A percentile compares a stretch with the other conserved stretches of the same genome.
Conservation (phyloP, 495 filamentous ascomycete genomes). For the Talaromyces stipitatus region DNA sequence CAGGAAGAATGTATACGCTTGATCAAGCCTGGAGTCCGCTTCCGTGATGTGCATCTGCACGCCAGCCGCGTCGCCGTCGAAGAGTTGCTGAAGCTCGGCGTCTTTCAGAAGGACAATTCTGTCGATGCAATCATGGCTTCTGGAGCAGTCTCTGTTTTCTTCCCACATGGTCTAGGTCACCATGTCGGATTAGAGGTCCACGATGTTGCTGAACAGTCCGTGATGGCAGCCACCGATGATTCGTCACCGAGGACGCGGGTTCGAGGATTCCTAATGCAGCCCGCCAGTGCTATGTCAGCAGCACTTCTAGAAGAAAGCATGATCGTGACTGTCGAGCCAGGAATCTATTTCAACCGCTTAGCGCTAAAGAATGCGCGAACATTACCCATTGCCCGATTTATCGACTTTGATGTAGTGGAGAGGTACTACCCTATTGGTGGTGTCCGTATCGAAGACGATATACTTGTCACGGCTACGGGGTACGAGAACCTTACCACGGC, state of each 20-base stretch:
- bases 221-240: slow-evolving; percentile 28
- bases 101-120: slow-evolving; percentile 44
- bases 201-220: slow-evolving; percentile 55
- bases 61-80: slow-evolving; percentile 65
- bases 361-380: slow-evolving; percentile 74
- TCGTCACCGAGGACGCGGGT: slow-evolving; percentile 9
- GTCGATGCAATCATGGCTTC: slow-evolving; percentile 56
- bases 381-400: slow-evolving; percentile 56
- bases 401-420: slow-evolving; percentile 63
- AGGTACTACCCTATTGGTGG: slow-evolving; percentile 75
- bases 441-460: slow-evolving; percentile 87
- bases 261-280: slow-evolving; percentile 7
- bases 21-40: slow-evolving; percentile 58
- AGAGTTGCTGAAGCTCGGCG: slow-evolving; percentile 61
- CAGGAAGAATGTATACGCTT: slow-evolving; percentile 67
- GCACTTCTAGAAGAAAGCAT: slow-evolving; percentile 56
- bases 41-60: slow-evolving; percentile 58
- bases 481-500: slow-evolving; percentile 80
- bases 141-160: slow-evolving; percentile 71
- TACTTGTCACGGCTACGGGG: slow-evolving; percentile 69
- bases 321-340: slow-evolving; percentile 84
- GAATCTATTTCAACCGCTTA: slow-evolving; percentile 83
- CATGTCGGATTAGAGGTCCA: slow-evolving; percentile 88
- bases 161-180: slow-evolving; percentile 87
- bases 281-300: slow-evolving; percentile 24